Conservation (phyloP, 2,329 filamentous ascomycete genomes). For the Colletotrichum sansevieriae region DNA sequence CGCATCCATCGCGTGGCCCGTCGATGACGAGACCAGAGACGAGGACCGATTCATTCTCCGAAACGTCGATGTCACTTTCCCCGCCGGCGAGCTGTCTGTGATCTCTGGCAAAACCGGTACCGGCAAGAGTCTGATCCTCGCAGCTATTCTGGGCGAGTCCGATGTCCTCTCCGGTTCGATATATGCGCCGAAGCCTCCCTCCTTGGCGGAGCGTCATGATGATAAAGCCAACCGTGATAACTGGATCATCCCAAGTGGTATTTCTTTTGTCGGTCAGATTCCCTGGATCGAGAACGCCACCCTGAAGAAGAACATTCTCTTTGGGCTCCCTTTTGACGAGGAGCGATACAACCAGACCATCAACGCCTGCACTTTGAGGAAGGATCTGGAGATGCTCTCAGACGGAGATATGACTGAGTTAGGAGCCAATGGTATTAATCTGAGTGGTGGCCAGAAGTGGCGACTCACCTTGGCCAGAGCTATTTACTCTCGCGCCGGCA, state of each 20-base stretch:
- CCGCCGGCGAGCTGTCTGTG: slow-evolving; percentile 76
- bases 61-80: slow-evolving; percentile 76
- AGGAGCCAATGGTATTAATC: slow-evolving; percentile 85
- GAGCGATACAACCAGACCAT: slow-evolving; percentile 79
- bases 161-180: slow-evolving; percentile 76
- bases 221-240: slow-evolving; percentile 71
- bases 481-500: slow-evolving; percentile 82
- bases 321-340: slow-evolving; percentile 78
- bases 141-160: slow-evolving; percentile 80
- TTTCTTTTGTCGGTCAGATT: slow-evolving; percentile 83
- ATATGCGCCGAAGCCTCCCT: slow-evolving; percentile 64
- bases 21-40: slow-evolving; percentile 69
- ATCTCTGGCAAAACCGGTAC: slow-evolving; percentile 83
- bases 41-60: slow-evolving; percentile 74
- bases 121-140: slow-evolving; percentile 81
- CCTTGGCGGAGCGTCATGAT: slow-evolving; percentile 67
- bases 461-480: slow-evolving; percentile 84
- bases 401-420: slow-evolving; percentile 87
- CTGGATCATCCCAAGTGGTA: slow-evolving; percentile 77
- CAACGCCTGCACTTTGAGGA: slow-evolving; percentile 78
- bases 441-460: slow-evolving; percentile 88
- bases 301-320: slow-evolving; percentile 83
- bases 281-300: slow-evolving; percentile 89
- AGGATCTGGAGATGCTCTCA: slow-evolving; percentile 80
- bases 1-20: slow-evolving; percentile 81